phyloP scores from a whole-genome alignment of 108 stramenopile genomes.

The Phaeodactylum tricornutum region DNA sequence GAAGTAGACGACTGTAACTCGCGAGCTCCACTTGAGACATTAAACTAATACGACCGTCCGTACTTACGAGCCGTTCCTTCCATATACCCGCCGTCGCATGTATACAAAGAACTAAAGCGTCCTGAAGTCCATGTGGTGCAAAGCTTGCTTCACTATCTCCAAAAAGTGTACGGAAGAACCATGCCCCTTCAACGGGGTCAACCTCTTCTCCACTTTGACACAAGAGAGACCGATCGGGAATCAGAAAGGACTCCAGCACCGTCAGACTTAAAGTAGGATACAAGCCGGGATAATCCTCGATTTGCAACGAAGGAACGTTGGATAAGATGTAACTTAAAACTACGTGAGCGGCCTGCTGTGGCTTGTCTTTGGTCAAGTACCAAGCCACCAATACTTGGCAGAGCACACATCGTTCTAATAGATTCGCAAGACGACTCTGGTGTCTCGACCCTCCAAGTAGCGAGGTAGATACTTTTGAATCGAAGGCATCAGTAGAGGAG shows the following conservation, averaged over 20 bases:
- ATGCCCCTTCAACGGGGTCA: too few species aligned
- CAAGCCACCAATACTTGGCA: conserved; percentile 36
- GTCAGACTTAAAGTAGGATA: conserved; percentile 64
- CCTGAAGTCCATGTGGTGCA: conserved; percentile 2
- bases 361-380: conserved; percentile 25
- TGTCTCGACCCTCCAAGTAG: too few species aligned
- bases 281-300: conserved; percentile 45
- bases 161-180: too few species aligned
- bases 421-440: conserved; percentile 24
- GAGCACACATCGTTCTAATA: conserved; percentile 48
- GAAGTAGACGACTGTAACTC: conserved; percentile 25
- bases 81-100: conserved; percentile 33
- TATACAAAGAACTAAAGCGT: conserved; percentile 16
- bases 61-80: conserved; percentile 21
- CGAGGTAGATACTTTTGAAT: too few species aligned
- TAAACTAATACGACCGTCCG: conserved; percentile 46
- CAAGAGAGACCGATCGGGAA: conserved; percentile 9
- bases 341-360: conserved; percentile 25
- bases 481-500: neutral
- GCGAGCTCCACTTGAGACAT: conserved; percentile 37
- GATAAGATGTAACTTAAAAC: conserved; percentile 45
- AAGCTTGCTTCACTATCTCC: neutral
- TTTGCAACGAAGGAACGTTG: conserved; percentile 28
- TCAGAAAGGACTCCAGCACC: conserved; percentile 53
- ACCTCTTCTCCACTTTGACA: conserved; percentile 2